Evolutionary conservation across 2,329 filamentous ascomycete genomes (phyloP), one percentile per base, ranked within the genome.

Genomic region (Blastomyces silverae): DNA sequence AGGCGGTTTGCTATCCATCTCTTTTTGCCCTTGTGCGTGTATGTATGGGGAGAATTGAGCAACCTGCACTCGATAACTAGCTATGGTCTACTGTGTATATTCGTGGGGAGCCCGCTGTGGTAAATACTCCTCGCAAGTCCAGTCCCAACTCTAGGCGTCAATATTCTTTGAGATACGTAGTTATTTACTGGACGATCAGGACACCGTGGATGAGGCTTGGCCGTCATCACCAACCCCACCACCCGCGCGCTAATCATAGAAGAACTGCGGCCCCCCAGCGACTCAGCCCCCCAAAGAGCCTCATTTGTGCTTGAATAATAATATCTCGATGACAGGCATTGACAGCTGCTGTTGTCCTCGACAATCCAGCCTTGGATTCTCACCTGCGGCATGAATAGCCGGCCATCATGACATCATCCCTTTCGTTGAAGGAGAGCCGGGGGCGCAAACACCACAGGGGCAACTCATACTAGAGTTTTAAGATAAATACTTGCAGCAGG

Each of bases 1-100:
- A 20, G 58, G 44, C 20, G 58, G 44, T 50, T 61, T 48, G 44
- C 25, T 37, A 1, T 61, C 28, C 58, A 61, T 61, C 10, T 50
- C 28, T 20, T 34, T 34, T 39, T 22, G 31, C 3, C 15, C 17
- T 7, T 34, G 28, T 44, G 7, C n/a, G n/a, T 46, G 13, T 25
- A n/a, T 28, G 3, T n/a, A n/a, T n/a, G n/a, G n/a, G 13, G 8
- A 46, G 6, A 46, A 39, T 28, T 42, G 5, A 28, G 39, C 56
- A 25, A 58, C 39, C 6, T 39, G 31, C 11, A 10, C 20, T 5
- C 2, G 34, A 8, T 7, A 17, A 4, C 42, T 46, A 39, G 11
- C 42, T 46, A 39, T 39, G 37, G 37, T 10, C 37, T 39, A 25
- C 48, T 50, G n/a, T 50, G 22, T 25, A 39, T 39, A 39, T 39